phyloP scores from a whole-genome alignment of 192 early-diverging fungal genomes.

The Haplosporangium gracile region DNA sequence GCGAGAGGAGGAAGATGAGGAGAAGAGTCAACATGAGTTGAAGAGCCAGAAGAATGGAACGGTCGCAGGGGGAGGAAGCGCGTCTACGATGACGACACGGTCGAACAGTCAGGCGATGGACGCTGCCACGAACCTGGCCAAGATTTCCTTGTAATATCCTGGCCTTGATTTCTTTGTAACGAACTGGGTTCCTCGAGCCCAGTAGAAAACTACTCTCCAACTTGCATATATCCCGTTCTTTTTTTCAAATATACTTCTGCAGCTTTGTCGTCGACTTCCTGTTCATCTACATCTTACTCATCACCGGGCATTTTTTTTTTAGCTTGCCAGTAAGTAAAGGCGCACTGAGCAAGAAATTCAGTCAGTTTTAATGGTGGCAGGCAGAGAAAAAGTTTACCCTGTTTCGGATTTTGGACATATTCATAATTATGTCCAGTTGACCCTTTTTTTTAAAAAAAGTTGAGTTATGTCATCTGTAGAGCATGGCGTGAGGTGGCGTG shows the following conservation, averaged over 20 bases:
- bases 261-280: neutral
- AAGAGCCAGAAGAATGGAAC: neutral
- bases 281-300: no score
- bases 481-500: no score
- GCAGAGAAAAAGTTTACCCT: neutral
- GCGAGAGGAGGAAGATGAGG: slow-evolving; percentile 30
- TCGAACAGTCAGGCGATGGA: slow-evolving; percentile 26
- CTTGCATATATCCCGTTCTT: neutral
- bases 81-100: slow-evolving; percentile 42
- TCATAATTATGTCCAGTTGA: neutral
- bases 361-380: no score
- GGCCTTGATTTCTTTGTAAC: neutral
- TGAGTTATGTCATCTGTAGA: neutral
- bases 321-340: no score
- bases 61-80: neutral
- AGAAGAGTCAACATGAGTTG: slow-evolving; percentile 3
- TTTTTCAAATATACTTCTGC: neutral
- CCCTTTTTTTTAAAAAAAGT: neutral
- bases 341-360: no score
- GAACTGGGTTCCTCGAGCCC: neutral
- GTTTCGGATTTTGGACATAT: neutral
- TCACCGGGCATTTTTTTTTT: no score
- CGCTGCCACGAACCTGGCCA: slow-evolving; percentile 10
- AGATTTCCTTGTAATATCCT: slow-evolving; percentile 14
- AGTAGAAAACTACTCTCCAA: neutral